These are phyloP conservation scores for Cordyceps farinosa DNA, from an alignment of 2,329 filamentous ascomycete species.

Conservation along the genomic window DNA sequence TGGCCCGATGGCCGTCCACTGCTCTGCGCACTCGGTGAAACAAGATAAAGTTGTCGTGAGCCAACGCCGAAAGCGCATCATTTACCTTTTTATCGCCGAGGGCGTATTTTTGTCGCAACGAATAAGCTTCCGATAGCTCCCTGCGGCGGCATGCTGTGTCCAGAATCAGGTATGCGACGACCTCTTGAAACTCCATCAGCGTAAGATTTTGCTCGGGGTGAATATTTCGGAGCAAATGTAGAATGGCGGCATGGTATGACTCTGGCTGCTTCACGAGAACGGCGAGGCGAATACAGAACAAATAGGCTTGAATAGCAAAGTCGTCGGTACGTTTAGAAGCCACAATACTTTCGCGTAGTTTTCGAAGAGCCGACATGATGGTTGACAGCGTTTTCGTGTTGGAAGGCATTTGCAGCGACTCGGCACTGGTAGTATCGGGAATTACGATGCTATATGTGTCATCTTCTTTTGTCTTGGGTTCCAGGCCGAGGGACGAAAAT, in stretches of 20 bases:
- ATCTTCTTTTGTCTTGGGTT: background rate
- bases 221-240: constrained; percentile 70
- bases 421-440: constrained; percentile 13
- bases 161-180: constrained; percentile 75
- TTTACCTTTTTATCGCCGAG: constrained; percentile 68
- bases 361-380: constrained; percentile 80
- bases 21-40: constrained; percentile 69
- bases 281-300: constrained; percentile 83
- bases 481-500: constrained; percentile 59
- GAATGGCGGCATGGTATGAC: constrained; percentile 83
- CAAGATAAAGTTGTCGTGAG: constrained; percentile 75
- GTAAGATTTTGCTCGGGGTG: constrained; percentile 67
- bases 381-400: constrained; percentile 64
- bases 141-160: constrained; percentile 83
- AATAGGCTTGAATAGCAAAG: constrained; percentile 85
- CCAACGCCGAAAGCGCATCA: constrained; percentile 63
- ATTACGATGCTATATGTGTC: constrained; percentile 1
- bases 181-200: constrained; percentile 70
- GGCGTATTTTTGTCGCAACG: constrained; percentile 57
- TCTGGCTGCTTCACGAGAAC: constrained; percentile 79
- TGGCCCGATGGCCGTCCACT: constrained; percentile 77
- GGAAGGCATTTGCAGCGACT: constrained; percentile 23
- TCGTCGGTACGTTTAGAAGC: constrained; percentile 70
- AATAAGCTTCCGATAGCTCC: constrained; percentile 70
- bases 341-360: constrained; percentile 85